Evolutionary conservation across 2,329 filamentous ascomycete genomes (phyloP), one percentile per base, ranked within the genome.

Genomic region (Sodiomyces alkalinus): DNA sequence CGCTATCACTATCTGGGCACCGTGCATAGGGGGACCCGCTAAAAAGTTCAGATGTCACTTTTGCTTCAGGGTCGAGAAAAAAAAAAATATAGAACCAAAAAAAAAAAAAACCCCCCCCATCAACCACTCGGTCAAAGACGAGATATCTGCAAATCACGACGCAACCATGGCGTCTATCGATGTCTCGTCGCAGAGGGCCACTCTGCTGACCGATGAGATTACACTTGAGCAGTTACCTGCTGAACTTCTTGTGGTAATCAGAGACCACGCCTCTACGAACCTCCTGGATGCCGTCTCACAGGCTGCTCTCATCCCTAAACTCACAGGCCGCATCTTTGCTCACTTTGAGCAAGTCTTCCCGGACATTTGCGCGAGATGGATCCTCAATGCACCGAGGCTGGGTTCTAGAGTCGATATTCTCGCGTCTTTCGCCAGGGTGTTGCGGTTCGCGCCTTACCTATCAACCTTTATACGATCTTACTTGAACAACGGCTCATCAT

Each of bases 351-450:
- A 66, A 36, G 56, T 86, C 22, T 81, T 90, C 43, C 71, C 82
- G 41, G 86, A 94, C 51, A 62, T 92, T 27, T 82, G 79, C 52
- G 79, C 83, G 36, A 64, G 79, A 58, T 92, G 83, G 83, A 60
- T 79, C 24, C 59, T 62, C 43, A 49, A 57, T 47, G 42, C 56
- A 17, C 49, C 51, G 17, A 51, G 47, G 22, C 45, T 51, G 37
- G 40, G 38, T 30, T 49, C 42, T 40, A 51, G 52, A 41, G 52
- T 49, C 41, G 51, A 42, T 31, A 53, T 77, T 29, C 64, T 87
- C 37, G 66, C 75, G 31, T 77, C 80, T 18, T 80, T 93, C 55
- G 78, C 80, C 35, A 69, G 80, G 44, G 64, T 93, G 37, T 51
- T 94, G 41, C 81, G 83, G 12, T 76, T 90, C 59, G 80, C 80